phyloP scores from a whole-genome alignment of 139 green algal species.

The Micromonas pusilla region DNA sequence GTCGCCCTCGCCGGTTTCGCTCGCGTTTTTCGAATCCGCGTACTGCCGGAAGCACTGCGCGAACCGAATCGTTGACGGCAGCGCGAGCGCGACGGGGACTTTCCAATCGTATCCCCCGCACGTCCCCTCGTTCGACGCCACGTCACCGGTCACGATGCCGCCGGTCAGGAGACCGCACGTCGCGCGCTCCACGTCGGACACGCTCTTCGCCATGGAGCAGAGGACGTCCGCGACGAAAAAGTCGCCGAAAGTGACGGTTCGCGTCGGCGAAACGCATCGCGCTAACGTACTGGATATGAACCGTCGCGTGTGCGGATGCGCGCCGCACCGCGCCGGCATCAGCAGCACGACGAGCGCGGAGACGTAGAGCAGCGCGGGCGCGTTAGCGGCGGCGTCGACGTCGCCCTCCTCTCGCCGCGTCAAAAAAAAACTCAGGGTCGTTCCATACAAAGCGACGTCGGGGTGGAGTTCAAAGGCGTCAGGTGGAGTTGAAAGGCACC shows the following conservation, averaged over 20 bases:
- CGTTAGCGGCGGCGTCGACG: no score
- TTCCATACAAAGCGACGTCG: no score
- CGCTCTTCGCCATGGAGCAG: slow-evolving; percentile 77
- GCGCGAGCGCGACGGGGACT: slow-evolving; percentile 57
- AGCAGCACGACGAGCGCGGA: no score
- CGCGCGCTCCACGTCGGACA: slow-evolving; percentile 64
- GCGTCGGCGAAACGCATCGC: background rate
- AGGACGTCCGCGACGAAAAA: slow-evolving; percentile 93
- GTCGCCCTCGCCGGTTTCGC: slow-evolving; percentile 30
- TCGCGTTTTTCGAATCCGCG: no score
- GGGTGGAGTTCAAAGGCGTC: no score
- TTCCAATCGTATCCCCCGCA: slow-evolving; percentile 36
- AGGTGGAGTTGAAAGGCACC: no score
- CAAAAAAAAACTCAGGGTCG: no score
- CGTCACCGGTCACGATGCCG: background rate
- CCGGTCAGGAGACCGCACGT: slow-evolving; percentile 48
- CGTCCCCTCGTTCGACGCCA: slow-evolving; percentile 20
- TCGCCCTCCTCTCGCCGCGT: no score
- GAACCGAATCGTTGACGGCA: slow-evolving; percentile 78
- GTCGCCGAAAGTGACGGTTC: slow-evolving; percentile 73
- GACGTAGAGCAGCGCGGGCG: no score
- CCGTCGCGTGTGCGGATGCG: no score
- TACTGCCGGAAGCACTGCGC: slow-evolving; percentile 83
- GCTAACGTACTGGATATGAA: no score
- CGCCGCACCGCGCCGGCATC: no score